phyloP scores from a whole-genome alignment of 257 asterid genomes.

The Fraxinus quadrangulata region DNA sequence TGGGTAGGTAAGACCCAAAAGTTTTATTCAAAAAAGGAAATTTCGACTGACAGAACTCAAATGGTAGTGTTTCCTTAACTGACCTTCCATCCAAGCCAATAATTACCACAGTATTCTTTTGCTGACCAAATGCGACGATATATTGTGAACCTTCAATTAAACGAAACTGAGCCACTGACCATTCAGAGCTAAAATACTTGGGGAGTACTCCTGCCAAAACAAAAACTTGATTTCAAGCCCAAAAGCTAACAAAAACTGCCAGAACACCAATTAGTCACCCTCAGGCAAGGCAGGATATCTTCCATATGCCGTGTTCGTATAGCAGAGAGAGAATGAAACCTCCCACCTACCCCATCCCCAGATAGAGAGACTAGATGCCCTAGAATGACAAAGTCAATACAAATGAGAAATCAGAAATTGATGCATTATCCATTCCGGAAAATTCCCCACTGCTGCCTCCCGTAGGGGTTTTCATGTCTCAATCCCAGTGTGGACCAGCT shows the following conservation, averaged over 20 bases:
- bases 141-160: constrained; percentile 80
- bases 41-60: neutral
- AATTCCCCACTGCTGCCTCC: too few species aligned
- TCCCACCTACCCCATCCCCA: neutral
- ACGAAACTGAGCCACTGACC: constrained; percentile 97
- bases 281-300: neutral
- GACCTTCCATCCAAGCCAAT: constrained; percentile 98
- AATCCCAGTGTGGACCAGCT: too few species aligned
- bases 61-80: constrained; percentile 12
- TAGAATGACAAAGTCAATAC: neutral
- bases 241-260: constrained; percentile 1
- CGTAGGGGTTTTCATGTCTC: too few species aligned
- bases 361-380: neutral
- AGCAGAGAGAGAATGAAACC: neutral
- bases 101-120: constrained; percentile 78
- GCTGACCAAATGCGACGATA: constrained; percentile 89
- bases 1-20: neutral
- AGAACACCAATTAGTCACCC: constrained; percentile 4
- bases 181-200: constrained; percentile 94
- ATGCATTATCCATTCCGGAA: neutral
- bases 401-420: neutral
- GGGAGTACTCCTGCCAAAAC: constrained; percentile 78
- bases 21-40: neutral
- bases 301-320: neutral
- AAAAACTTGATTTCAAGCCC: constrained; percentile 8